Base-by-base conservation (phyloP, 2,329 filamentous ascomycete species). In the Colletotrichum trifolii region DNA sequence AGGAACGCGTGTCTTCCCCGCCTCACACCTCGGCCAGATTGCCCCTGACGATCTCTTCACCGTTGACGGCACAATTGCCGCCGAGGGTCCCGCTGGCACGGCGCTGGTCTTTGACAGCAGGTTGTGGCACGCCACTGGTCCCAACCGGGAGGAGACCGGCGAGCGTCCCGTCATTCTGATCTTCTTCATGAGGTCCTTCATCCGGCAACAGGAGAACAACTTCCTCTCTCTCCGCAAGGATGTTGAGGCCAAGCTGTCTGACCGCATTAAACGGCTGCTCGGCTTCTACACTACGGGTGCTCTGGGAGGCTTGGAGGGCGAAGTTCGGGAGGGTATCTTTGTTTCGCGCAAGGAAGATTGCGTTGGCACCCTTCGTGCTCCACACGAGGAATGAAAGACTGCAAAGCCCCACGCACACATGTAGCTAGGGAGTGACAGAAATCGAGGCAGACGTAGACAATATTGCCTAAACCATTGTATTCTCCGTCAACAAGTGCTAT, bases 151-250 rank as follows among this genome's bases (percentile, higher is more conserved):
- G 13, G 33, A 39, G 8, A 12, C 17, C 7, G 58, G 43, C 33
- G 55, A 58, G 45, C 58, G 58, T n/a, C 58, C 58, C 3, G 50
- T 61, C 12, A 61, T 61, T 12, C 43, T 61, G 17, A 47, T 61
- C 13, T 49, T 42, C 38, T 61, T 61, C 50, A 49, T 61, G 50
- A 50, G 58, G 2, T 55, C 58, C 10, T 61, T 61, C 50, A 49
- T 61, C 15, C 58, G 50, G n/a, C 42, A 47, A 11, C 42, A 43
- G n/a, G 58, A 61, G 33, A 61, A 61, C 36, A 40, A 61, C 38
- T 61, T 42, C n/a, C 25, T 61, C 9, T 61, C 58, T 3, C 36
- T 61, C 36, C 58, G 58, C 11, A 61, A 61, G 43, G 58, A 55
- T 33, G 50, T 61, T 8, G 58, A 61, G 58, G 58, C 43, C 3